phyloP scores from a whole-genome alignment of 2,329 filamentous ascomycete genomes.

The Colletotrichum musicola region DNA sequence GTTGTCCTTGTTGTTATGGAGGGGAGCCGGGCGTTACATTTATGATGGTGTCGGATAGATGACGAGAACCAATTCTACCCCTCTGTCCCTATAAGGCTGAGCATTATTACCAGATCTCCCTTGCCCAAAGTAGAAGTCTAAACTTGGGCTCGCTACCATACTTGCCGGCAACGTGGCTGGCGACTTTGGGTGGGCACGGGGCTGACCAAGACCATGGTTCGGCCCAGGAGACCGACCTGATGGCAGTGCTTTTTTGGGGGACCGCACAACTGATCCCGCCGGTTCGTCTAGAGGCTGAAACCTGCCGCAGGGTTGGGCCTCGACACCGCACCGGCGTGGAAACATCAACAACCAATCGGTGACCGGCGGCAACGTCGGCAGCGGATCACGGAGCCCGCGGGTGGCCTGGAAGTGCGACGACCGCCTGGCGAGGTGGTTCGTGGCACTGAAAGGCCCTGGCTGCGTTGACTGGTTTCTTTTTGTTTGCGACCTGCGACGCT shows the following conservation, averaged over 20 bases:
- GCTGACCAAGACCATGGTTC: not conserved
- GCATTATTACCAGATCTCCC: not conserved
- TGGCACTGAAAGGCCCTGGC: not conserved
- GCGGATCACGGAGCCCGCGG: not conserved
- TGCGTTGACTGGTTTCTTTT: not conserved
- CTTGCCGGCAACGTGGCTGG: not conserved
- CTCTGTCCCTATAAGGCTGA: conserved; percentile 1
- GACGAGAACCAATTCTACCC: not conserved
- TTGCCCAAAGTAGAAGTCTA: not conserved
- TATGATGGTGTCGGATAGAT: not conserved
- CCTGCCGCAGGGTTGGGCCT: not conserved
- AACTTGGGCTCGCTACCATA: not conserved
- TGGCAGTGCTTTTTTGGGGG: not conserved
- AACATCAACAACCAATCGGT: not conserved
- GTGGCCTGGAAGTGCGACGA: not conserved
- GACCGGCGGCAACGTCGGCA: not conserved
- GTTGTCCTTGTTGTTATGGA: not conserved
- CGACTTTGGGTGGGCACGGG: not conserved
- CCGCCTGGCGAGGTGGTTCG: not conserved
- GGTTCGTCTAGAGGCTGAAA: conserved; percentile 14
- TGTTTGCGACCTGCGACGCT: not conserved
- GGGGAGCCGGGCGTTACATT: not conserved
- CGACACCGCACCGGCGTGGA: not conserved
- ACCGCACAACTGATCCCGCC: not conserved
- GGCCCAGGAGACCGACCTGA: not conserved